phyloP scores from a whole-genome alignment of 306 rosid genomes.

The Inga leiocalycina region DNA sequence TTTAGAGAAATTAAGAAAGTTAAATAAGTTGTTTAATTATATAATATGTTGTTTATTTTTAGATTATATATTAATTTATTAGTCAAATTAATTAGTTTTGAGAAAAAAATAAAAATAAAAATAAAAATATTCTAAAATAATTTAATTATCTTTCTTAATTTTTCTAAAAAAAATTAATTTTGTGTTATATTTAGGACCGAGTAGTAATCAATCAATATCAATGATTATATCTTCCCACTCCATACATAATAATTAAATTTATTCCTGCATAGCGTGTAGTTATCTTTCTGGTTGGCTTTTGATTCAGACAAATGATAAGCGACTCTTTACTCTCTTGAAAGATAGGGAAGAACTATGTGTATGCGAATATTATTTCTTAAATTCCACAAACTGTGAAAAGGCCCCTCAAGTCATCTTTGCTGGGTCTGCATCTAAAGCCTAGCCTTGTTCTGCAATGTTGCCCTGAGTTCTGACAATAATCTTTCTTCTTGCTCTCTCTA shows the following conservation, averaged over 20 bases:
- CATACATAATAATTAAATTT: not conserved
- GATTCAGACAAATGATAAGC: not conserved
- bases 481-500: slow-evolving; percentile 5
- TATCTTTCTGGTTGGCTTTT: not conserved
- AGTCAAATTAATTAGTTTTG: too few relatives aligned
- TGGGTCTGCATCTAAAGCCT: slow-evolving; percentile 11
- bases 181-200: too few relatives aligned
- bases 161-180: too few relatives aligned
- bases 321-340: not conserved
- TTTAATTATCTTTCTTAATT: too few relatives aligned
- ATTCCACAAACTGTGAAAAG: slow-evolving; percentile 18
- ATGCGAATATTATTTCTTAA: not conserved
- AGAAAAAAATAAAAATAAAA: too few relatives aligned
- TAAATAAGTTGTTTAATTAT: too few relatives aligned
- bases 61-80: too few relatives aligned
- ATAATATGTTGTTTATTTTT: too few relatives aligned
- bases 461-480: slow-evolving; percentile 15
- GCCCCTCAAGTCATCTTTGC: slow-evolving; percentile 23
- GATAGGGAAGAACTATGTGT: not conserved
- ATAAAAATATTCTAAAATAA: too few relatives aligned
- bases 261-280: not conserved
- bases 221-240: not conserved
- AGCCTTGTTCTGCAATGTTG: slow-evolving; percentile 24
- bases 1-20: too few relatives aligned
- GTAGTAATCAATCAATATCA: not conserved